Conservation (phyloP, 192 early-diverging fungal genomes). For the Coemansia sp. region DNA sequence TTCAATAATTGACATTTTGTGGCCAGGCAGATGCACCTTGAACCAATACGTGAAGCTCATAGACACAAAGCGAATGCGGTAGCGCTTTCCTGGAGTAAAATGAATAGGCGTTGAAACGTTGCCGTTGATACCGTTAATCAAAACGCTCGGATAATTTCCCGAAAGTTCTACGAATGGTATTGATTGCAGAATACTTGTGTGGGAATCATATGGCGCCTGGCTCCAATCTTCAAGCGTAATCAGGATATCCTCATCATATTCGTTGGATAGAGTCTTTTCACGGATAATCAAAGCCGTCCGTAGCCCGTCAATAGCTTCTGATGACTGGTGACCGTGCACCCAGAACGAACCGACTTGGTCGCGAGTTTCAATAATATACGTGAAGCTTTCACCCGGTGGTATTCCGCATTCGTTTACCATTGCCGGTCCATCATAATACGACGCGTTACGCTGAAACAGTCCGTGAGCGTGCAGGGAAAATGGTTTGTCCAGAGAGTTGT, state of each 20-base stretch:
- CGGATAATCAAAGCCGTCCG: slow-evolving; percentile 65
- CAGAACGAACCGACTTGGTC: slow-evolving; percentile 72
- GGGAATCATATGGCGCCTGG: slow-evolving; percentile 2
- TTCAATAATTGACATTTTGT: slow-evolving; percentile 75
- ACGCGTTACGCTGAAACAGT: slow-evolving; percentile 64
- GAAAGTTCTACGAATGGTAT: slow-evolving; percentile 19
- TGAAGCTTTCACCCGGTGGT: slow-evolving; percentile 58
- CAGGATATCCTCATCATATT: slow-evolving; percentile 61
- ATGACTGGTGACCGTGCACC: slow-evolving; percentile 65
- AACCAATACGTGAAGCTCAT: slow-evolving; percentile 69
- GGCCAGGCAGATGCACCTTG: slow-evolving; percentile 71
- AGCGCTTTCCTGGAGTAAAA: slow-evolving; percentile 72
- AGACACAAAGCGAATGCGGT: slow-evolving; percentile 77
- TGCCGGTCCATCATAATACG: slow-evolving; percentile 63
- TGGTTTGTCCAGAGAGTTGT: slow-evolving; percentile 52
- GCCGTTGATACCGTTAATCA: slow-evolving; percentile 48
- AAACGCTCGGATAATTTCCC: not conserved
- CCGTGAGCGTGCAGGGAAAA: slow-evolving; percentile 74
- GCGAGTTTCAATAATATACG: slow-evolving; percentile 55
- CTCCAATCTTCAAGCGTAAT: slow-evolving; percentile 66
- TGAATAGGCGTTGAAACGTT: slow-evolving; percentile 49
- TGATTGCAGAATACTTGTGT: slow-evolving; percentile 25
- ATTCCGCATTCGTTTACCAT: slow-evolving; percentile 71
- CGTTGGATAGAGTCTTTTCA: slow-evolving; percentile 25
- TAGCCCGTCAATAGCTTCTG: slow-evolving; percentile 75